These are phyloP conservation scores for Takashimella tepidaria DNA, from an alignment of 1,284 basidiomycete genomes.

Conservation along the genomic window DNA sequence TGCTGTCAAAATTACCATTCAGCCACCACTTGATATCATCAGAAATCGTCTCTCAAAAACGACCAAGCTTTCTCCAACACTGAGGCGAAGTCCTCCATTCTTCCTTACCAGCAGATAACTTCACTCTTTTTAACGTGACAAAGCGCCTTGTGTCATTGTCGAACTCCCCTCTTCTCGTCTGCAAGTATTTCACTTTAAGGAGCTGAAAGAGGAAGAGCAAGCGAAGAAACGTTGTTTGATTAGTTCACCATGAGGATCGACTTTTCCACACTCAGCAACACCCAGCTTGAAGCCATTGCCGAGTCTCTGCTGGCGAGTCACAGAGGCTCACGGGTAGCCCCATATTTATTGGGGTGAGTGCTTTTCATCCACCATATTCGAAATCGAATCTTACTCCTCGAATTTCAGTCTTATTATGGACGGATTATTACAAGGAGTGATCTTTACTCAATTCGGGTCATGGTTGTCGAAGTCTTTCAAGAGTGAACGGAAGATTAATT, in stretches of 20 bases:
- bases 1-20: too few species aligned
- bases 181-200: too few species aligned
- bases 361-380: neutral
- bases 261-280: neutral
- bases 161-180: too few species aligned
- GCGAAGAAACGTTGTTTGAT: too few species aligned
- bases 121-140: too few species aligned
- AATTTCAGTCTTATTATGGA: neutral
- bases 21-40: too few species aligned
- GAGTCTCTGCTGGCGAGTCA: neutral
- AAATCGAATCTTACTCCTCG: neutral
- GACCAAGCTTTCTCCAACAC: too few species aligned
- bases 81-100: too few species aligned
- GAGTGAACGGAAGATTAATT: neutral
- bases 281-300: neutral
- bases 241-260: neutral
- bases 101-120: too few species aligned
- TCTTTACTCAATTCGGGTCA: neutral
- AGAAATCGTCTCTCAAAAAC: too few species aligned
- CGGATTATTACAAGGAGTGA: neutral
- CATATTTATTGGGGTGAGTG: neutral
- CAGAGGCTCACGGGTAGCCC: neutral
- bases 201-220: neutral
- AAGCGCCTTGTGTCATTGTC: too few species aligned
- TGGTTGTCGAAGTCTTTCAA: neutral